A percentile compares a stretch with the other conserved stretches of the same genome.
These are phyloP conservation scores for Pseudopyrenochaeta lycopersici DNA, from an alignment of 2,329 filamentous ascomycete genomes.

Conservation along the genomic window DNA sequence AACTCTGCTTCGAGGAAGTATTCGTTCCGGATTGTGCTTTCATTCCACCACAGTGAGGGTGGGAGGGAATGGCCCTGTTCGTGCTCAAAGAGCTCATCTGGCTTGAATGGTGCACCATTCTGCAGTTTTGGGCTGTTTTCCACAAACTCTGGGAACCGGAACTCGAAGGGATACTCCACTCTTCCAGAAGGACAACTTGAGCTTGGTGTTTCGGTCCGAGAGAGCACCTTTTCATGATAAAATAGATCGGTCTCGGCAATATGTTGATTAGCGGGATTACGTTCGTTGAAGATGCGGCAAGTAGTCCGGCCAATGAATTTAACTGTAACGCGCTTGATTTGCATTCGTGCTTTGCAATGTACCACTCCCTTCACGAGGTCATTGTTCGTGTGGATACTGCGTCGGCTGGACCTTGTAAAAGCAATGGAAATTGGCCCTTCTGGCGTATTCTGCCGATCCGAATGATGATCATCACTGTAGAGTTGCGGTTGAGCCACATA, in stretches of 20 bases:
- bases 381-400: slow-evolving; percentile 29
- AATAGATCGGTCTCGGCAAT: slow-evolving; percentile 20
- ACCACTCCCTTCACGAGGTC: slow-evolving; percentile 29
- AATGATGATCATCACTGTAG: slow-evolving; percentile 30
- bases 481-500: slow-evolving; percentile 24
- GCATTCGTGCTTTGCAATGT: slow-evolving; percentile 19
- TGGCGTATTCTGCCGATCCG: slow-evolving; percentile 23
- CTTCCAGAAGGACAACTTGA: slow-evolving; percentile 21
- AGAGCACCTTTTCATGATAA: slow-evolving; percentile 16
- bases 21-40: slow-evolving; percentile 23
- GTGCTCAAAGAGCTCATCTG: slow-evolving; percentile 18
- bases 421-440: slow-evolving; percentile 25
- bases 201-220: slow-evolving; percentile 13
- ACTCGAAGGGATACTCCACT: slow-evolving; percentile 31
- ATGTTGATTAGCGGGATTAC: slow-evolving; percentile 21
- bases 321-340: slow-evolving; percentile 22
- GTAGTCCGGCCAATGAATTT: slow-evolving; percentile 26
- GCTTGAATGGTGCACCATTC: slow-evolving; percentile 12
- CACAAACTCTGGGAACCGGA: slow-evolving; percentile 29
- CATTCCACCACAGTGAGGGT: slow-evolving; percentile 26
- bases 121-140: slow-evolving; percentile 15
- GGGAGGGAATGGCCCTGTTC: slow-evolving; percentile 23
- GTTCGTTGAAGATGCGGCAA: slow-evolving; percentile 24
- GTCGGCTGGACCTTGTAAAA: slow-evolving; percentile 22
- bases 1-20: slow-evolving; percentile 31